Evolutionary conservation across 2,329 filamentous ascomycete species (phyloP), one percentile per base, ranked within the genome.

Genomic region (Exophiala sideris): DNA sequence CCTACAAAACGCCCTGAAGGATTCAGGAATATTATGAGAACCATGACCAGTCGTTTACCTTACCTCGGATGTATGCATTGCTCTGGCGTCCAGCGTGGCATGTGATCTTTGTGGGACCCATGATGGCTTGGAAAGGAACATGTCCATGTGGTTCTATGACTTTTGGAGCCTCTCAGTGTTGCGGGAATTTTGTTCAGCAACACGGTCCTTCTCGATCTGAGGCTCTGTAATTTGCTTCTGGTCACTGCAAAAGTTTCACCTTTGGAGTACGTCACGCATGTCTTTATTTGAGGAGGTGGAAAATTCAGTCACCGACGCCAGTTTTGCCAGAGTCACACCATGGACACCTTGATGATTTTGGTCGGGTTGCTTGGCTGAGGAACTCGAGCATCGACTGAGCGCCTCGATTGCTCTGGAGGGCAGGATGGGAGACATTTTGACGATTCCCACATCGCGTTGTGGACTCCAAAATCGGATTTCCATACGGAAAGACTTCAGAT

Each of bases 1-100:
- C 67, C 77, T 99, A 64, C 95, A 97, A 73, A 99, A 99, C 71
- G 94, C 94, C 45, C 82, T 99, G 64, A 96, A 95, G 76, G 94
- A 99, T 72, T 97, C 94, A 18, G 94, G 94, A 64, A 97, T 99
- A 71, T 83, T 99, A 65, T 91, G 74, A 87, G 48, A 52, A 49
- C 53, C 51, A 58, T 47, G 54, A 59, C 32, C 44, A 49, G 21
- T 33, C 16, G 45, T 51, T 51, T 56, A 44, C 21, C 49, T 59
- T 54, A 44, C 33, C 39, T 45, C 54, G 45, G 45, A 48, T 50
- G 35, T 45, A 32, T 60, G 54, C 54, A 55, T 57, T 52, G 41
- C 50, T 42, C 50, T 39, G 57, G 57, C 57, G 57, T 60, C 51
- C 29, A 57, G 57, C 57, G 51, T 46, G 54, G 52, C 57, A 60